These are phyloP conservation scores for Neoascochyta sp. DNA, from an alignment of 2,329 filamentous ascomycete species.

Conservation along the genomic window DNA sequence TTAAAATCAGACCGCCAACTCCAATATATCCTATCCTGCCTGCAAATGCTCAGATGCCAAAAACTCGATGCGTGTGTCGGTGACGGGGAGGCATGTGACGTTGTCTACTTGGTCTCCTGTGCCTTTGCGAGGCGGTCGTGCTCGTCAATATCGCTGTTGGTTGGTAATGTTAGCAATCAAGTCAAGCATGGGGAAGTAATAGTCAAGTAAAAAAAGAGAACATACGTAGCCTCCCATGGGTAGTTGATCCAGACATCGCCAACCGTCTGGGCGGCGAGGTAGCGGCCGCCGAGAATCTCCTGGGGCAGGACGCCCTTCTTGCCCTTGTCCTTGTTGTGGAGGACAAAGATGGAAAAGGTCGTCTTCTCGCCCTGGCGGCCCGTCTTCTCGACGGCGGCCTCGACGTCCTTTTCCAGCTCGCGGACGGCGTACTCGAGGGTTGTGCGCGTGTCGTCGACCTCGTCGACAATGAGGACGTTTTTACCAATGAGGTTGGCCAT, in stretches of 20 bases:
- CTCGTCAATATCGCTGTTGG: constrained; percentile 73
- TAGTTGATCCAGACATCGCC: constrained; percentile 99
- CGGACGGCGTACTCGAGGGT: constrained; percentile 91
- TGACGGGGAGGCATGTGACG: neutral
- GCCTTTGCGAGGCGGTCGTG: constrained; percentile 69
- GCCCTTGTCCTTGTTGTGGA: constrained; percentile 97
- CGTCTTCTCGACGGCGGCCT: constrained; percentile 69
- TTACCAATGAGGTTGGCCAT: constrained; percentile 89
- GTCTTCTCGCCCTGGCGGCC: constrained; percentile 70
- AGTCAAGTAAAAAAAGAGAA: constrained; percentile 10
- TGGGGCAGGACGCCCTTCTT: constrained; percentile 86
- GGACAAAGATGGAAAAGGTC: constrained; percentile 88
- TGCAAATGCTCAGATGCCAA: constrained; percentile 12
- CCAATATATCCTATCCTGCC: constrained; percentile 7
- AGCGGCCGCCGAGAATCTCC: constrained; percentile 72
- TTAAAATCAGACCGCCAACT: constrained; percentile 12
- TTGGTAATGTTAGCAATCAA: constrained; percentile 11
- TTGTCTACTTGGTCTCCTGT: constrained; percentile 19
- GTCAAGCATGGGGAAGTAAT: neutral
- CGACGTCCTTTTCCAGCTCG: constrained; percentile 92
- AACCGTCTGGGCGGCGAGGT: constrained; percentile 82
- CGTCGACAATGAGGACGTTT: constrained; percentile 87
- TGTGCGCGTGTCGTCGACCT: constrained; percentile 93
- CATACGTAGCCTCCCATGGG: constrained; percentile 86
- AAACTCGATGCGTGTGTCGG: constrained; percentile 4